These are phyloP conservation scores for Microdochium bolleyi DNA, from an alignment of 2,329 filamentous ascomycete species.

Conservation along the genomic window DNA sequence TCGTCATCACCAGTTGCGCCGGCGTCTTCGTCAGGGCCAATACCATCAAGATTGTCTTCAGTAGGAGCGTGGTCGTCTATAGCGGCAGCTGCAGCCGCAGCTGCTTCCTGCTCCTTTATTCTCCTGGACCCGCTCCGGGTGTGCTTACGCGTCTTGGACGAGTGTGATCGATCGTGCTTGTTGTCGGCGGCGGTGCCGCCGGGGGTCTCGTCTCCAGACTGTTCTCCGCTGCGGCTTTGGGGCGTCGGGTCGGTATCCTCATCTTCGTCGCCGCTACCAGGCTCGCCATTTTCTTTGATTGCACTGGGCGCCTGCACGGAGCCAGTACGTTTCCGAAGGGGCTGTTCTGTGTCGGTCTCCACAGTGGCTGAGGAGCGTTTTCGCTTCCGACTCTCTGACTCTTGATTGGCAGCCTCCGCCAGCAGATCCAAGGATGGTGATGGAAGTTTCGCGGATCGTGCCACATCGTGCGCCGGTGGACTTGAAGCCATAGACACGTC, in stretches of 20 bases:
- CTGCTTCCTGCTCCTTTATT: slow-evolving; percentile 16
- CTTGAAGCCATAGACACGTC: slow-evolving; percentile 22
- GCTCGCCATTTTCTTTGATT: slow-evolving; percentile 19
- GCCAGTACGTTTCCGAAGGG: slow-evolving; percentile 15
- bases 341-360: slow-evolving; percentile 12
- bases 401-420: slow-evolving; percentile 20
- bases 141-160: slow-evolving; percentile 14
- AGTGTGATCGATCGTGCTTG: slow-evolving; percentile 9
- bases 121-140: slow-evolving; percentile 23
- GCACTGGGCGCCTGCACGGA: slow-evolving; percentile 12
- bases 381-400: slow-evolving; percentile 23
- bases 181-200: slow-evolving; percentile 11
- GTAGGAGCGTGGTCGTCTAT: slow-evolving; percentile 9
- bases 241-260: slow-evolving; percentile 10
- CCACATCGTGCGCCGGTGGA: slow-evolving; percentile 15
- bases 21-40: slow-evolving; percentile 28
- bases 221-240: slow-evolving; percentile 19
- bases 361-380: slow-evolving; percentile 19
- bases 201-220: slow-evolving; percentile 19
- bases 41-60: slow-evolving; percentile 23
- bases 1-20: slow-evolving; percentile 46
- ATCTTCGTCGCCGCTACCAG: slow-evolving; percentile 24
- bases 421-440: slow-evolving; percentile 21
- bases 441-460: slow-evolving; percentile 12
- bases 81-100: slow-evolving; percentile 5